Evolutionary conservation across 148 eudicot genomes (phyloP).

Genomic region (Nepenthes mirabilis): DNA sequence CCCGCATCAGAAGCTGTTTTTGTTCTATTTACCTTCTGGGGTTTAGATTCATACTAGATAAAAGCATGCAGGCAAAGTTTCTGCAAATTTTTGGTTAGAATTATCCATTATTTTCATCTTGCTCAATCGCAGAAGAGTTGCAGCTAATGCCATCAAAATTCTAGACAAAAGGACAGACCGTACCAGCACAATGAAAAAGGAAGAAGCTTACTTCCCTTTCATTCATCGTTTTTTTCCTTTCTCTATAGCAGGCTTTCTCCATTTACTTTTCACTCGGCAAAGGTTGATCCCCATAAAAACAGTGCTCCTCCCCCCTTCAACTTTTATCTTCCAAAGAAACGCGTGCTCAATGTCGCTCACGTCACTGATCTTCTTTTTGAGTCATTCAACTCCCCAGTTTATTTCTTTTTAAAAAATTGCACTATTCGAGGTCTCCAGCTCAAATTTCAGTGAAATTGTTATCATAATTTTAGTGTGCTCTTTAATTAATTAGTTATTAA

Average conservation of each 20-base stretch:
- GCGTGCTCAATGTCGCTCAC: too few relatives aligned
- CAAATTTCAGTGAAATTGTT: background rate
- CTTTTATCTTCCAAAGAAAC: too few relatives aligned
- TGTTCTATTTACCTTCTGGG: too few relatives aligned
- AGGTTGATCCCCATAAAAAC: background rate
- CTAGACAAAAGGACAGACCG: background rate
- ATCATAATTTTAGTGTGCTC: background rate
- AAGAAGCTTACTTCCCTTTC: background rate
- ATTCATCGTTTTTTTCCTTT: background rate
- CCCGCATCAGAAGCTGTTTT: too few relatives aligned
- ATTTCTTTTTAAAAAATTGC: too few relatives aligned
- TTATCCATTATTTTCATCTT: background rate
- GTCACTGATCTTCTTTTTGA: too few relatives aligned
- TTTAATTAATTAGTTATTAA: too few relatives aligned
- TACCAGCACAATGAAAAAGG: background rate
- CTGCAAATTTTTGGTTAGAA: background rate
- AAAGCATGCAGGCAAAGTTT: too few relatives aligned
- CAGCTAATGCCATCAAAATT: background rate
- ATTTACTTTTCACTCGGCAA: background rate
- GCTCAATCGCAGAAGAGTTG: background rate
- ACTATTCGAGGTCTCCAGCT: too few relatives aligned
- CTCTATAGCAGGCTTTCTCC: background rate
- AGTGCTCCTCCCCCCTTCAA: background rate
- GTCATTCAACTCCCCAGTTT: too few relatives aligned
- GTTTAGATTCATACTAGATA: too few relatives aligned